phyloP scores from a whole-genome alignment of 768 basidiomycete species.

The Tricholomella constricta region DNA sequence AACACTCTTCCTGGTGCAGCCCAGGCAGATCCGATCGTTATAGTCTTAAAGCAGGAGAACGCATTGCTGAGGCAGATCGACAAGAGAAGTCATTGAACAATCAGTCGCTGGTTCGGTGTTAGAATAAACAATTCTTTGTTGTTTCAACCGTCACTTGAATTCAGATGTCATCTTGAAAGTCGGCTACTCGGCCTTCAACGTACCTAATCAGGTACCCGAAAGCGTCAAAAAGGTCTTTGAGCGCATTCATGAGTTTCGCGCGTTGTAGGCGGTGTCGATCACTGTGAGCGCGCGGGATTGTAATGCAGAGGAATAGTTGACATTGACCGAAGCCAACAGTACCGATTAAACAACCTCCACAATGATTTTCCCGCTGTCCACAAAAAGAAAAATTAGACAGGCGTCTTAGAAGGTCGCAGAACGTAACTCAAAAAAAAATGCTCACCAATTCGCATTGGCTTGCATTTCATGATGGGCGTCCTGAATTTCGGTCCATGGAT shows the following conservation, averaged over 20 bases:
- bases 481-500: conserved; percentile 77
- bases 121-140: no score
- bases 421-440: conserved; percentile 4
- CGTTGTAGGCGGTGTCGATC: background rate
- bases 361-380: conserved; percentile 48
- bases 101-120: no score
- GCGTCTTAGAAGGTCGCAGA: background rate
- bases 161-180: background rate
- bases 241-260: no score
- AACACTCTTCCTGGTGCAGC: background rate
- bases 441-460: conserved; percentile 55
- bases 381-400: conserved; percentile 5
- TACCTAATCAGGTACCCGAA: conserved; percentile 1
- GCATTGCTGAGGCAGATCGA: background rate
- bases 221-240: background rate
- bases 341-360: conserved; percentile 36
- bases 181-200: no score
- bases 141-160: background rate
- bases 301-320: background rate
- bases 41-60: background rate
- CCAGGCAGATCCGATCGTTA: background rate
- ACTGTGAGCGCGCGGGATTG: background rate
- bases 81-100: no score
- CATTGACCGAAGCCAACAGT: background rate
- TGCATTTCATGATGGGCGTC: conserved; percentile 86